These are phyloP conservation scores for Ophidiomyces ophidiicola DNA, from an alignment of 2,329 filamentous ascomycete genomes.

Conservation along the genomic window DNA sequence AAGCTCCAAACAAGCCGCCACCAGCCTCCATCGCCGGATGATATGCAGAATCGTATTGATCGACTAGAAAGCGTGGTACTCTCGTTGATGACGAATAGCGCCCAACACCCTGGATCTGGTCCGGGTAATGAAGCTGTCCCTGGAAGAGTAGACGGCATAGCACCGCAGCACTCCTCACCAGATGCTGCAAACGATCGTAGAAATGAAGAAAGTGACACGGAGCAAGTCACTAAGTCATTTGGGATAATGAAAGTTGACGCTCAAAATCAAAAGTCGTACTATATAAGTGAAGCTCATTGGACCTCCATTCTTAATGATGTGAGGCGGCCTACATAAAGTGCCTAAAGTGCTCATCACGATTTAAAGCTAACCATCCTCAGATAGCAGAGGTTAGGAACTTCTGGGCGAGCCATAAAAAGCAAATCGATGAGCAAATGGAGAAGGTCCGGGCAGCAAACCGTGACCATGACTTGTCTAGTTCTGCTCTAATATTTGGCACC, in stretches of 20 bases:
- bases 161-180: constrained; percentile 11
- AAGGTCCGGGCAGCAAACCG: constrained; percentile 58
- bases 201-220: constrained; percentile 55
- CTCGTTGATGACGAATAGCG: constrained; percentile 72
- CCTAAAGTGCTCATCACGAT: not conserved
- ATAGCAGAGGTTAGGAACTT: constrained; percentile 91
- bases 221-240: constrained; percentile 59
- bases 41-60: constrained; percentile 98
- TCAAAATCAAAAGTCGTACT: constrained; percentile 64
- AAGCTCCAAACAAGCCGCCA: constrained; percentile 49
- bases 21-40: constrained; percentile 58
- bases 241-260: constrained; percentile 71
- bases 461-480: constrained; percentile 46
- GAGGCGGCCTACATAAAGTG: constrained; percentile 20
- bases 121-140: too few species aligned
- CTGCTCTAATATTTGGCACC: constrained; percentile 67
- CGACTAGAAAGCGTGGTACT: constrained; percentile 82
- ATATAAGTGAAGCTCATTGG: constrained; percentile 76
- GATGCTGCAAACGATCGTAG: constrained; percentile 50
- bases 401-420: constrained; percentile 74
- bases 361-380: constrained; percentile 26
- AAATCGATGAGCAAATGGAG: constrained; percentile 69
- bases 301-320: constrained; percentile 62
- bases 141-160: too few species aligned
- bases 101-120: not conserved